Evolutionary conservation across 768 basidiomycete species (phyloP), one percentile per base, ranked within the genome.

Genomic region (Boletus eberwhitei): DNA sequence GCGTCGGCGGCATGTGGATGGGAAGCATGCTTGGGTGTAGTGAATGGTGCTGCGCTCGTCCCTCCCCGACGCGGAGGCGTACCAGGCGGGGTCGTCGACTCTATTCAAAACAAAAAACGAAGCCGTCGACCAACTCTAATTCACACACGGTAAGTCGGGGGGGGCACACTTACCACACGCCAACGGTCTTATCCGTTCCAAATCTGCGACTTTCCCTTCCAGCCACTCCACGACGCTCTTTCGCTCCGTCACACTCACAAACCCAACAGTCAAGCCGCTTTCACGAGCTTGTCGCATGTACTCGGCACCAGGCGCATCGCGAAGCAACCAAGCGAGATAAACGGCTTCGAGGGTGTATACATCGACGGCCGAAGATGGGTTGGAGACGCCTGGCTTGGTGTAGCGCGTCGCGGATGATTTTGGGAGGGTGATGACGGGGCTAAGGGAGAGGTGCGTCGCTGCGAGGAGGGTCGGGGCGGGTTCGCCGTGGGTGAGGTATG

Each of bases 221-320:
- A 98, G 67, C 85, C 89, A 98, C 48, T 95, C 93, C 35, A 91
- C 83, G 0, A 96, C 85, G 42, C 78, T 78, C 74, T 90, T 92
- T 57, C 94, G 77, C 72, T 97, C 94, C 3, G 92, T 91, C 34
- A 93, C 84, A 60, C 88, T 86, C 37, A 98, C 91, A 67, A 93
- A 82, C 0, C 87, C 87, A 37, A 84, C 79, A 2, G 82, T 76
- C 31, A 93, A 73, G 1, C 90, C 88, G 40, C 79, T 79, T 64
- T 89, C 88, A 51, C 90, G 77, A 2, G 87, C 86, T 62, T 89
- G 86, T 66, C 86, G 88, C 83, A 96, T 85, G 73, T 98, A 98
- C 59, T 95, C 92, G 16, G 87, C 89, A 31, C 85, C 83, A 0
- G 83, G 77, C 0, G 83, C 82, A 66, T 91, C 89, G 43, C 82